phyloP scores from a whole-genome alignment of 2,329 filamentous ascomycete species.

The Cytospora piceicola region DNA sequence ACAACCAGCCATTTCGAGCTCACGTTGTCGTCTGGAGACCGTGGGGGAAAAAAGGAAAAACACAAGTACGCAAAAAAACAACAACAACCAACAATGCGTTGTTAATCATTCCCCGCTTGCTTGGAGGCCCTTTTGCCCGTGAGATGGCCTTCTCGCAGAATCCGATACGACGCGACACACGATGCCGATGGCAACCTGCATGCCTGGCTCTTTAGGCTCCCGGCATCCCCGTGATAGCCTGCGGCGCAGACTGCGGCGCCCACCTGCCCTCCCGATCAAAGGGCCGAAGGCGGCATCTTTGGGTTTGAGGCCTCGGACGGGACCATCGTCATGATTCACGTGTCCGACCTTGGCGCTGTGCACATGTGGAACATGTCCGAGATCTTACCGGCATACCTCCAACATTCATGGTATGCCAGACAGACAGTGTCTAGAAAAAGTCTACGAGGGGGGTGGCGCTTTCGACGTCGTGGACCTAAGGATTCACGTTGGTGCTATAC shows the following conservation, averaged over 20 bases:
- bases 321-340: conserved; percentile 10
- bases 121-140: not conserved
- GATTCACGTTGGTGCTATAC: too few species aligned
- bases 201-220: not conserved
- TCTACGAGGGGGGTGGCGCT: too few species aligned
- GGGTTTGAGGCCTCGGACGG: conserved; percentile 6
- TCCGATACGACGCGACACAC: not conserved
- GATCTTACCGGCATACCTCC: conserved; percentile 3
- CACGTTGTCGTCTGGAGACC: not conserved
- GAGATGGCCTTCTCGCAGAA: not conserved
- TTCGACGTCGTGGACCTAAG: too few species aligned
- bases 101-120: conserved; percentile 8
- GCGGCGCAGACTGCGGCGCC: conserved; percentile 6
- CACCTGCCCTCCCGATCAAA: not conserved
- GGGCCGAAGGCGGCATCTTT: conserved; percentile 9
- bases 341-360: not conserved
- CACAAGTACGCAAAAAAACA: too few species aligned
- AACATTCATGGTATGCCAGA: too few species aligned
- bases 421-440: too few species aligned
- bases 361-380: not conserved
- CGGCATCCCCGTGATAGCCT: not conserved
- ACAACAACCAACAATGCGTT: conserved; percentile 2
- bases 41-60: conserved; percentile 4
- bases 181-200: not conserved
- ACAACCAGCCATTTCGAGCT: conserved; percentile 2